Percentiles rank a stretch among this genome's conserved stretches.
These are phyloP conservation scores for Sarcomyxa edulis DNA, from an alignment of 768 basidiomycete species.

Conservation along the genomic window DNA sequence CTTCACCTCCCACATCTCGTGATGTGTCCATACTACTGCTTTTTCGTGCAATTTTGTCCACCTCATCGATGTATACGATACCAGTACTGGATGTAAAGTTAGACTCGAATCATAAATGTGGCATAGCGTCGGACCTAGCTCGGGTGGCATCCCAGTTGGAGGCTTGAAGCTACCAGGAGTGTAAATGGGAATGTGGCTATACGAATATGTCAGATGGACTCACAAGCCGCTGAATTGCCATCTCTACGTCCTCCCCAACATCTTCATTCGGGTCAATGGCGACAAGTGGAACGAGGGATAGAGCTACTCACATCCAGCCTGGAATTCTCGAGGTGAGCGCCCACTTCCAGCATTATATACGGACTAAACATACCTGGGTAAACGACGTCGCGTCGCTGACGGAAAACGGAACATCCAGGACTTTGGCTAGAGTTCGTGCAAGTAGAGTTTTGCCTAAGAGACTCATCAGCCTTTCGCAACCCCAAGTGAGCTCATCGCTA, in stretches of 20 bases:
- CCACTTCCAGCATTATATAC: no score
- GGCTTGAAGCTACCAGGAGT: slow-evolving; percentile 63
- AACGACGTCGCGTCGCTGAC: slow-evolving; percentile 91
- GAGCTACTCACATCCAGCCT: slow-evolving; percentile 68
- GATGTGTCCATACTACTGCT: slow-evolving; percentile 53
- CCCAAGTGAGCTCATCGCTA: slow-evolving; percentile 6
- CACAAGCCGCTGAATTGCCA: slow-evolving; percentile 81
- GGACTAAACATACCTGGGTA: slow-evolving; percentile 57
- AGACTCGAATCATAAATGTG: slow-evolving; percentile 4
- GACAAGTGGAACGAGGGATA: slow-evolving; percentile 1
- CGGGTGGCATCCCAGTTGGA: slow-evolving; percentile 85
- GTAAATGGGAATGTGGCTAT: slow-evolving; percentile 3
- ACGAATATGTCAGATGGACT: slow-evolving; percentile 12
- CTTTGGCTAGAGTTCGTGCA: slow-evolving; percentile 85
- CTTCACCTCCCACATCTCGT: slow-evolving; percentile 91
- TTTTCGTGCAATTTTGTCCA: slow-evolving; percentile 87
- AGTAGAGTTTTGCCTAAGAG: slow-evolving; percentile 79
- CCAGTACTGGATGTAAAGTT: slow-evolving; percentile 56
- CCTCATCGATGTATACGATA: slow-evolving; percentile 94
- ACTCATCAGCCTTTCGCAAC: no score
- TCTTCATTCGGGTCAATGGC: no score
- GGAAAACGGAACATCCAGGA: slow-evolving; percentile 92
- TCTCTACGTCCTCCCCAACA: slow-evolving; percentile 96
- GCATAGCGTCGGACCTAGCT: slow-evolving; percentile 52
- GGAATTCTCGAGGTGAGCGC: no score